Evolutionary conservation across 441 rosid genomes (phyloP).

Genomic region (Aquilaria agallochum): DNA sequence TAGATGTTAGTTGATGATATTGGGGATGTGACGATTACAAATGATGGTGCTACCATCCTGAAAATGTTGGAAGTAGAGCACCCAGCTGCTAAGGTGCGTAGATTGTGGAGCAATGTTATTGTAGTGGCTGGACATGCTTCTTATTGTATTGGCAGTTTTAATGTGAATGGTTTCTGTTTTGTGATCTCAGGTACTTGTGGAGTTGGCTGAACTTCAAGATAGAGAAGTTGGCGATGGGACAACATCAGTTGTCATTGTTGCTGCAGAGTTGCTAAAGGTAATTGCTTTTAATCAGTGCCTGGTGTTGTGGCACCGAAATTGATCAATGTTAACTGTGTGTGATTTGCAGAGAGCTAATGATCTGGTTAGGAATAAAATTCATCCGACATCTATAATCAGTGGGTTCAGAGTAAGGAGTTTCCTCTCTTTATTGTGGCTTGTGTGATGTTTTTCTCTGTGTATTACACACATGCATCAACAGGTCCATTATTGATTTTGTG

Average conservation of each 20-base stretch:
- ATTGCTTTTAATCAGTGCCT: conserved; percentile 7
- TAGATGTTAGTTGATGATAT: conserved; percentile 98
- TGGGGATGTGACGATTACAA: conserved; percentile 92
- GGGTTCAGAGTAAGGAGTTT: conserved; percentile 69
- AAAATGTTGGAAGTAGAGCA: conserved; percentile 97
- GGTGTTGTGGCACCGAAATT: background rate
- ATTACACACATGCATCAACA: conserved; percentile 1
- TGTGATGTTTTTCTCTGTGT: background rate
- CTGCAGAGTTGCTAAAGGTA: conserved; percentile 96
- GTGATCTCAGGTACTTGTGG: conserved; percentile 70
- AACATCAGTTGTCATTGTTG: conserved; percentile 91
- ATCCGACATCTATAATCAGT: conserved; percentile 95
- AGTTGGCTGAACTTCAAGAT: conserved; percentile 97
- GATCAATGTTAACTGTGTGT: background rate
- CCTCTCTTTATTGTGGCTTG: background rate
- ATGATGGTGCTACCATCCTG: conserved; percentile 93
- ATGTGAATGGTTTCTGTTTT: background rate
- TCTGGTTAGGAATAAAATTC: conserved; percentile 95
- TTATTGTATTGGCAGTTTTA: background rate
- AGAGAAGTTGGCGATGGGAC: conserved; percentile 99
- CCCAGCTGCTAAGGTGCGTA: conserved; percentile 89
- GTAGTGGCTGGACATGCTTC: background rate
- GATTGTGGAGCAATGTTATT: background rate
- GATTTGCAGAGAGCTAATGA: conserved; percentile 83
- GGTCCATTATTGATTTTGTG: background rate